Percentiles rank a stretch among this genome's conserved stretches.
These are phyloP conservation scores for Tephrocybe rancida DNA, from an alignment of 768 basidiomycete species.

Conservation along the genomic window DNA sequence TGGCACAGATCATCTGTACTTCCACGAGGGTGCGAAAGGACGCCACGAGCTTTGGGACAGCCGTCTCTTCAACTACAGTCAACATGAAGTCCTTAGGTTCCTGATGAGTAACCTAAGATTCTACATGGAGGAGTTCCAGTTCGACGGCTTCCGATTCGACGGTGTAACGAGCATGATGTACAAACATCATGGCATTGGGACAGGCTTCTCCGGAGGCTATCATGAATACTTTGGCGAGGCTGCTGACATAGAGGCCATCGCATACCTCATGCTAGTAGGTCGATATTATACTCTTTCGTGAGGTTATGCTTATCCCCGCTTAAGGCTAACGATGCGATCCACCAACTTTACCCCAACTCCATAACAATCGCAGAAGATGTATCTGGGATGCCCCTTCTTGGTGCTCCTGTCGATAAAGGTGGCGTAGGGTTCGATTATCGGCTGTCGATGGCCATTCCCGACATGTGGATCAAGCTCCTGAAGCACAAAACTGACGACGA, in stretches of 20 bases:
- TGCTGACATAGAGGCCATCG: conserved; percentile 88
- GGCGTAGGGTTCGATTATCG: conserved; percentile 99
- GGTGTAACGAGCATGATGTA: conserved; percentile 99
- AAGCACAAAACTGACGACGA: conserved; percentile 88
- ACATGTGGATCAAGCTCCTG: conserved; percentile 99
- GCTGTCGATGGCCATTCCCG: conserved; percentile 96
- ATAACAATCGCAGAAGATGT: conserved; percentile 99
- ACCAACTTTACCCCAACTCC: conserved; percentile 73
- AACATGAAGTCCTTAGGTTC: conserved; percentile 94
- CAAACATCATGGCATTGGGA: conserved; percentile 94
- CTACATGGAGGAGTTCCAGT: conserved; percentile 93
- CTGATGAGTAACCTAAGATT: conserved; percentile 93
- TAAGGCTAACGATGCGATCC: conserved; percentile 92
- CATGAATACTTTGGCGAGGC: conserved; percentile 94
- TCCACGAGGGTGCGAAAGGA: conserved; percentile 91
- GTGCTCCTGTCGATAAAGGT: conserved; percentile 75
- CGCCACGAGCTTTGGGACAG: conserved; percentile 98
- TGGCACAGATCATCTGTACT: conserved; percentile 96
- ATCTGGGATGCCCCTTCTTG: conserved; percentile 97
- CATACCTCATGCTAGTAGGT: conserved; percentile 95
- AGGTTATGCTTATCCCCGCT: neutral
- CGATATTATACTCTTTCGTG: neutral
- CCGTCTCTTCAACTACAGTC: conserved; percentile 94
- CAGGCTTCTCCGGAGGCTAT: conserved; percentile 97
- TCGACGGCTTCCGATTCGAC: conserved; percentile 98